Evolutionary conservation across 306 rosid species (phyloP), one percentile per base, ranked within the genome.

Genomic region (Corylus avellana): DNA sequence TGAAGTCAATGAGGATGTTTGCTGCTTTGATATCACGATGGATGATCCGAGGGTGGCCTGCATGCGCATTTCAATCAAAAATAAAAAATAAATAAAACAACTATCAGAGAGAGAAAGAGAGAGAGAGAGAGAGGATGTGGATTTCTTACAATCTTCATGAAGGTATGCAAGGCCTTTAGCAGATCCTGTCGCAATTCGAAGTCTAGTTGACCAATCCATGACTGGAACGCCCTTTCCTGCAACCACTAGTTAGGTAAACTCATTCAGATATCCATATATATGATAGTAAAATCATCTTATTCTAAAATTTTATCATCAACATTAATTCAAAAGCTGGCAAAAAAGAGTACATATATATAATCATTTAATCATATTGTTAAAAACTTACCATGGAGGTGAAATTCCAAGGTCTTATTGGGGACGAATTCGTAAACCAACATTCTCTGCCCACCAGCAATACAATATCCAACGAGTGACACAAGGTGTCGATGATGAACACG

Each of bases 1-100:
- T 91, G 46, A 64, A 48, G 63, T 94, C 97, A 29, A 94, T 79
- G 27, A 94, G 94, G 74, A 92, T 90, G 86, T 94, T 94, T 0
- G 98, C 93, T 18, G 93, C 82, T 85, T 94, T 92, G 77, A 94
- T 94, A 74, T 92, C 97, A n/a, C 97, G 93, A 77, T 94, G 98
- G 56, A 92, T 90, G 17, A 94, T 94, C 63, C 87, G 87, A 29
- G 97, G 97, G 85, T 91, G 93, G 77, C 98, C 98, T 94, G 83
- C 72, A 62, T 64, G 20, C 49, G 39, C 53, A 81, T 56, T 64
- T 55, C 55, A 77, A 83, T 17, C 14, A 42, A 10, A 66, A 22
- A 22, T 22, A 22, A 22, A 10, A 12, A 48, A 32, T 32, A 32
- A 47, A 76, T 18, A 54, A 75, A 18, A 77, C 16, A 49, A 55